Conservation (phyloP, 495 filamentous ascomycete genomes). For the Collariella sp. region DNA sequence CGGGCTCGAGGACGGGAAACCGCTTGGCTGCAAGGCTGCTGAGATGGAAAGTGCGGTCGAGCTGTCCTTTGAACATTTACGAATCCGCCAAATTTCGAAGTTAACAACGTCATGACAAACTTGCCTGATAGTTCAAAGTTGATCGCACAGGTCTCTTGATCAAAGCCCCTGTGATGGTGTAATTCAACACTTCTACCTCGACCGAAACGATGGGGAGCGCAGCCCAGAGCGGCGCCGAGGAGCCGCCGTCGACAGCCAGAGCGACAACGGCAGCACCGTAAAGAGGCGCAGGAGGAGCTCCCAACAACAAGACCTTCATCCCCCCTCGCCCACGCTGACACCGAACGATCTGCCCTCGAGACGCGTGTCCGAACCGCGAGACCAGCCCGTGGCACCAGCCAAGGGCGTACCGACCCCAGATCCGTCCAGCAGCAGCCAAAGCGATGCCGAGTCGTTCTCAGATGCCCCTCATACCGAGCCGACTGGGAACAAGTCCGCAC, state of each 20-base stretch:
- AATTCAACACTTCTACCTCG: background rate
- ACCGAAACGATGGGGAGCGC: background rate
- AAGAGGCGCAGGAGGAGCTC: background rate
- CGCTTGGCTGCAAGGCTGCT: no score
- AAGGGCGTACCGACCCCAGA: constrained; percentile 26
- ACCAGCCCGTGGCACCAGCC: constrained; percentile 12
- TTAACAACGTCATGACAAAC: no score
- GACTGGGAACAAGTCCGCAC: background rate
- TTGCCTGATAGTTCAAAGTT: no score
- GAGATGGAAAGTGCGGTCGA: no score
- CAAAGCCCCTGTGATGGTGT: background rate
- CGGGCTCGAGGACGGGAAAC: no score
- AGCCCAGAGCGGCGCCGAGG: background rate
- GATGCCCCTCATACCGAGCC: background rate
- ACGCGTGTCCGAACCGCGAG: background rate
- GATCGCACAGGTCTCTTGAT: no score
- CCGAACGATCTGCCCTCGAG: constrained; percentile 6
- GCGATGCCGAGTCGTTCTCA: constrained; percentile 17
- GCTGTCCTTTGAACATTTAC: no score
- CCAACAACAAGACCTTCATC: background rate
- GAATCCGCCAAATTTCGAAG: no score
- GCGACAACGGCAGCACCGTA: background rate
- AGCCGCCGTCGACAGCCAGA: background rate
- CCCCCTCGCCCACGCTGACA: constrained; percentile 13
- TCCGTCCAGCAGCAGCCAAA: constrained; percentile 27